These are phyloP conservation scores for Hypoxylon sp. DNA, from an alignment of 2,329 filamentous ascomycete genomes.

Conservation along the genomic window DNA sequence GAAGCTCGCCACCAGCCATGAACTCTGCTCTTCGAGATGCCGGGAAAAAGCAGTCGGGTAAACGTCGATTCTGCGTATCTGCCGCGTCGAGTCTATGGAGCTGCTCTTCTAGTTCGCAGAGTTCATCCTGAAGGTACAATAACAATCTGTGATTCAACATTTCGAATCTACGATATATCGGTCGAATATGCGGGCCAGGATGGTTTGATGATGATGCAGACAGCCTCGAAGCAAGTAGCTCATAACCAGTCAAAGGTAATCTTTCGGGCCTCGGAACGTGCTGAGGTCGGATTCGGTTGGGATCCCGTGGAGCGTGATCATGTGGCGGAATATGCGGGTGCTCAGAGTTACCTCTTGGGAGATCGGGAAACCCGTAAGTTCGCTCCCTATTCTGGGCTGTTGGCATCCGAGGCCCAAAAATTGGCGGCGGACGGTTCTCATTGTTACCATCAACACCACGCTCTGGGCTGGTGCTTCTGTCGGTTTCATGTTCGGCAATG, in stretches of 20 bases:
- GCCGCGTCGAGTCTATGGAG: slow-evolving; percentile 76
- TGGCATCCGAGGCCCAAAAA: slow-evolving; percentile 34
- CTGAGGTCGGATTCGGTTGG: slow-evolving; percentile 55
- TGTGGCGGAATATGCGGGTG: slow-evolving; percentile 57
- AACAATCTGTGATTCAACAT: slow-evolving; percentile 85
- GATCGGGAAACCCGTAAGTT: slow-evolving; percentile 61
- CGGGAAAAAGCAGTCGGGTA: slow-evolving; percentile 64
- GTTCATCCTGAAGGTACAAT: slow-evolving; percentile 87
- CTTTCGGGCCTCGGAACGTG: slow-evolving; percentile 60
- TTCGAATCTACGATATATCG: slow-evolving; percentile 88
- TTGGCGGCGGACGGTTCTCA: slow-evolving; percentile 25
- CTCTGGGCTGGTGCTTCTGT: slow-evolving; percentile 63
- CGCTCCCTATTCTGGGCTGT: slow-evolving; percentile 45
- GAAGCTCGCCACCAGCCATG: slow-evolving; percentile 68
- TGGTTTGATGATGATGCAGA: slow-evolving; percentile 54
- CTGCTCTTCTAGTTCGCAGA: slow-evolving; percentile 84
- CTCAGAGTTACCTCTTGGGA: slow-evolving; percentile 59
- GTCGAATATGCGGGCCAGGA: slow-evolving; percentile 55
- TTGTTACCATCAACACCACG: slow-evolving; percentile 56
- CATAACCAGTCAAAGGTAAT: slow-evolving; percentile 70
- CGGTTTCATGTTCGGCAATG: slow-evolving; percentile 59
- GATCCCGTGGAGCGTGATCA: slow-evolving; percentile 57
- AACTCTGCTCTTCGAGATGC: slow-evolving; percentile 73
- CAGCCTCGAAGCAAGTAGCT: slow-evolving; percentile 72
- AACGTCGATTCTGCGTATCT: slow-evolving; percentile 65